These are phyloP conservation scores for Ophiostoma piceae DNA, from an alignment of 2,329 filamentous ascomycete species.

Conservation along the genomic window DNA sequence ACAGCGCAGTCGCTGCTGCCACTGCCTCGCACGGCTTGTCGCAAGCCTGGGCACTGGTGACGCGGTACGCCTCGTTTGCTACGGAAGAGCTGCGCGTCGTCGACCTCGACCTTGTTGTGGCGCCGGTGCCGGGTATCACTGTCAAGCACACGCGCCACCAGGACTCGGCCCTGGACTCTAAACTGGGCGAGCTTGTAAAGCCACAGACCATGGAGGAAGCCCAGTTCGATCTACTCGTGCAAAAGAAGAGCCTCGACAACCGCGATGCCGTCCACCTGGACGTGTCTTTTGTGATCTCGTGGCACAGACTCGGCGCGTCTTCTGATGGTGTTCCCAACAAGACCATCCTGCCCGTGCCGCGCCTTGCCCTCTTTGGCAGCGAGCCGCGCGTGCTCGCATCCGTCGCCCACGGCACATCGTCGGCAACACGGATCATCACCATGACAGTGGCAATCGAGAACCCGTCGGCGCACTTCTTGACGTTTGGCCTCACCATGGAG, in stretches of 20 bases:
- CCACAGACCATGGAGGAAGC: slow-evolving; percentile 67
- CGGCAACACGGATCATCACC: slow-evolving; percentile 22
- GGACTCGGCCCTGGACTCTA: slow-evolving; percentile 30
- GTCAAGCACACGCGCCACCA: slow-evolving; percentile 47
- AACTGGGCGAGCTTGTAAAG: slow-evolving; percentile 40
- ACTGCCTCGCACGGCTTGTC: slow-evolving; percentile 53
- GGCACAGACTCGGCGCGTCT: slow-evolving; percentile 53
- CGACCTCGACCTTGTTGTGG: slow-evolving; percentile 54
- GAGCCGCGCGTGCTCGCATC: slow-evolving; percentile 79
- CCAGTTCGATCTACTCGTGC: slow-evolving; percentile 66
- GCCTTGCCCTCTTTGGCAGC: slow-evolving; percentile 71
- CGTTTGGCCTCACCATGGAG: slow-evolving; percentile 89
- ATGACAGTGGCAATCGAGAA: slow-evolving; percentile 74
- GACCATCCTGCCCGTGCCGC: slow-evolving; percentile 69
- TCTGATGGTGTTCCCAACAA: slow-evolving; percentile 45
- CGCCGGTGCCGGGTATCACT: slow-evolving; percentile 49
- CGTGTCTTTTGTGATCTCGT: slow-evolving; percentile 67
- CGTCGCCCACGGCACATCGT: slow-evolving; percentile 39
- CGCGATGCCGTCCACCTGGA: slow-evolving; percentile 69
- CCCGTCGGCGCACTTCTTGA: slow-evolving; percentile 87
- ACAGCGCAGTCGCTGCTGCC: not conserved
- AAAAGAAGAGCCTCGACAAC: slow-evolving; percentile 77
- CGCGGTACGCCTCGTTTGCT: slow-evolving; percentile 71
- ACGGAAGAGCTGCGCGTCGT: slow-evolving; percentile 61
- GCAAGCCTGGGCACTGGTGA: slow-evolving; percentile 76